These are phyloP conservation scores for Macrophomina pseudophaseolina DNA, from an alignment of 2,329 filamentous ascomycete species.

Conservation along the genomic window DNA sequence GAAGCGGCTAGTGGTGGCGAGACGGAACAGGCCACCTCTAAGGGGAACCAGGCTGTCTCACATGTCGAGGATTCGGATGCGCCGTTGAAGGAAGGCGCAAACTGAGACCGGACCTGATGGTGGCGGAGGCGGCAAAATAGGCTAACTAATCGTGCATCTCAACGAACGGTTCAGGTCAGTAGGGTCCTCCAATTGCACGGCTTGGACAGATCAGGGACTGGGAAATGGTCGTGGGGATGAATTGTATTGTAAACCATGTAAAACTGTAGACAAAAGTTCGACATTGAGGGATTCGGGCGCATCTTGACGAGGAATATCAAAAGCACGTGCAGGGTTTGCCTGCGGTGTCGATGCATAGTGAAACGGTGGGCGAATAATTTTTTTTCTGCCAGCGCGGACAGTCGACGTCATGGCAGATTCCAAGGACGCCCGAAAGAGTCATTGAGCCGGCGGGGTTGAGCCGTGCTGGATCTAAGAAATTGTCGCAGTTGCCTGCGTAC, in stretches of 20 bases:
- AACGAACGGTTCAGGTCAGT: not conserved
- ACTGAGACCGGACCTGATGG: not conserved
- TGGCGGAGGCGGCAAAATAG: not conserved
- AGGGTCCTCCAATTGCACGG: not conserved
- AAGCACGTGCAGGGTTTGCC: not conserved
- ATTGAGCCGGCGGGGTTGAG: constrained; percentile 15
- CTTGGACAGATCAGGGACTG: not conserved
- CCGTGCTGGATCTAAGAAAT: not conserved
- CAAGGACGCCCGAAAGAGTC: constrained; percentile 20
- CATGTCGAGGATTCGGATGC: not conserved
- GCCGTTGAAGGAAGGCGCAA: not conserved
- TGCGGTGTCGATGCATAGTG: constrained; percentile 6
- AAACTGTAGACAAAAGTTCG: not conserved
- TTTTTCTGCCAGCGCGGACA: constrained; percentile 9
- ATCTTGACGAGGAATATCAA: not conserved
- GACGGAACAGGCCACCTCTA: not conserved
- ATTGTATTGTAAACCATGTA: constrained; percentile 3
- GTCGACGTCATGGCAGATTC: constrained; percentile 19
- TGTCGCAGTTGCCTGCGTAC: constrained; percentile 12
- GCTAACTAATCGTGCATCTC: too few relatives aligned
- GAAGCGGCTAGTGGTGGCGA: not conserved
- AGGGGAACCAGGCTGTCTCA: not conserved
- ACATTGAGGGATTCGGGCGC: not conserved
- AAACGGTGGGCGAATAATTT: constrained; percentile 14
- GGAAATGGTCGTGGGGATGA: too few relatives aligned